Evolutionary conservation across 805 yeast species (phyloP).

Genomic region (Starmerella floris): DNA sequence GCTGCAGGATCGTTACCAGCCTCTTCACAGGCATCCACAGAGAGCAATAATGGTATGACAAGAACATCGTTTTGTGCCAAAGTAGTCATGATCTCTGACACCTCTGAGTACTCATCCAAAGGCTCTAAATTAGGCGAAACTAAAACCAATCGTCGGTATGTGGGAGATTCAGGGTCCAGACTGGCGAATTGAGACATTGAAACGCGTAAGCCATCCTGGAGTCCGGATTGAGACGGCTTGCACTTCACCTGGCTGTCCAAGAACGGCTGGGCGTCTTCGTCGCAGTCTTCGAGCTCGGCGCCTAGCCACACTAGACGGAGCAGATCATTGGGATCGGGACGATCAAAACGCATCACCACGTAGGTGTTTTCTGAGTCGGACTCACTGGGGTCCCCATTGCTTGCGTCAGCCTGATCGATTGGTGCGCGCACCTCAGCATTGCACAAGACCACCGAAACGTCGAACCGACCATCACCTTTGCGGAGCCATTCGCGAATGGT

Average conservation of each 20-base stretch:
- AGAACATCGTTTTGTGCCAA: not conserved
- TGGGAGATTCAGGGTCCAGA: not conserved
- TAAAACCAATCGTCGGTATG: not conserved
- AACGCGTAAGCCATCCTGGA: not conserved
- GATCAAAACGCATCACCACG: not conserved
- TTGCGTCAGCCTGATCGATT: not conserved
- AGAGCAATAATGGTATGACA: not conserved
- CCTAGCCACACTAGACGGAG: not conserved
- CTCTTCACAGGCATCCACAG: too few species aligned
- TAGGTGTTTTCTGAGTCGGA: not conserved
- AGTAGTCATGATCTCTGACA: not conserved
- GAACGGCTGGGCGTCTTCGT: not conserved
- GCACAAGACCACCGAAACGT: conserved; percentile 1
- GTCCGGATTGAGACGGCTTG: not conserved
- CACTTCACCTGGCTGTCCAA: not conserved
- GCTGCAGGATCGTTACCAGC: too few species aligned
- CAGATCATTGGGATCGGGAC: not conserved
- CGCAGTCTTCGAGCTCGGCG: not conserved
- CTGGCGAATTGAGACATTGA: not conserved
- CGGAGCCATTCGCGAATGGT: not conserved
- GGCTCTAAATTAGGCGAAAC: not conserved
- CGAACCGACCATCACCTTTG: conserved; percentile 2
- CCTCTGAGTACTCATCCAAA: not conserved
- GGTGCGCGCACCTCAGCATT: not conserved
- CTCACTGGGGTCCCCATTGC: not conserved